phyloP scores from a whole-genome alignment of 2,329 filamentous ascomycete genomes.

The Monosporascus sp. region DNA sequence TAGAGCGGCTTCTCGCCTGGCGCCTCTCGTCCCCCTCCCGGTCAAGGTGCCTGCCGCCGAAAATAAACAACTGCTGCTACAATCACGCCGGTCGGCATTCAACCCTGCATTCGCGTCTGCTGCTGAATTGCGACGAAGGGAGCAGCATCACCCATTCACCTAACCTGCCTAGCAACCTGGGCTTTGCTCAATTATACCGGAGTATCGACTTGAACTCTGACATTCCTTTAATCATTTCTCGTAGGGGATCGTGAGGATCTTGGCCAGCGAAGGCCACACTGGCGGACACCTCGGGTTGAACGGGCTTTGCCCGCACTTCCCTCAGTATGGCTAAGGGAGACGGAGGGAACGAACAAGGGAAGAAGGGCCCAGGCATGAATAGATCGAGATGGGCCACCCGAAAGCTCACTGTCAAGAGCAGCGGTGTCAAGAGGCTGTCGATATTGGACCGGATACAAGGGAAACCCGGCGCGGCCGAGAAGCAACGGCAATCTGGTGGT shows the following conservation, averaged over 20 bases:
- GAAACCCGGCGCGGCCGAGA: slow-evolving; percentile 57
- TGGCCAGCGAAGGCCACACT: slow-evolving; percentile 31
- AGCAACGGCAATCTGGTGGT: slow-evolving; percentile 51
- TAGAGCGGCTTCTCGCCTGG: too few species aligned
- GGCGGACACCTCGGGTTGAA: slow-evolving; percentile 35
- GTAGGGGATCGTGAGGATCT: slow-evolving; percentile 2
- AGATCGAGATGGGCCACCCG: slow-evolving; percentile 96
- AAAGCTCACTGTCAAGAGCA: slow-evolving; percentile 70
- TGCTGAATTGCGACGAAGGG: neutral
- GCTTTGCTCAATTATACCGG: slow-evolving; percentile 1
- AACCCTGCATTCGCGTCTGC: neutral
- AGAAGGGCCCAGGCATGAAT: slow-evolving; percentile 53
- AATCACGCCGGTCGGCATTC: too few species aligned
- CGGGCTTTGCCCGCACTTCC: slow-evolving; percentile 37
- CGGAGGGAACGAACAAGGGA: slow-evolving; percentile 13
- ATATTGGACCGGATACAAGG: slow-evolving; percentile 73
- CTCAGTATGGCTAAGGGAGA: slow-evolving; percentile 31
- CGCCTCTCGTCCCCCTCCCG: too few species aligned
- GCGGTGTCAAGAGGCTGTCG: slow-evolving; percentile 72
- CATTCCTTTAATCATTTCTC: neutral
- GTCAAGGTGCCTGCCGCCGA: too few species aligned
- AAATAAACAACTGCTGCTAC: too few species aligned
- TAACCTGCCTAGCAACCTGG: neutral
- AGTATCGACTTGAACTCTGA: neutral
- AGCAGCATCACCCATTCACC: neutral